Percentiles rank a stretch among this genome's conserved stretches.
Conservation (phyloP, 1,139 yeast genomes). For the Yamadazyma atlantica region DNA sequence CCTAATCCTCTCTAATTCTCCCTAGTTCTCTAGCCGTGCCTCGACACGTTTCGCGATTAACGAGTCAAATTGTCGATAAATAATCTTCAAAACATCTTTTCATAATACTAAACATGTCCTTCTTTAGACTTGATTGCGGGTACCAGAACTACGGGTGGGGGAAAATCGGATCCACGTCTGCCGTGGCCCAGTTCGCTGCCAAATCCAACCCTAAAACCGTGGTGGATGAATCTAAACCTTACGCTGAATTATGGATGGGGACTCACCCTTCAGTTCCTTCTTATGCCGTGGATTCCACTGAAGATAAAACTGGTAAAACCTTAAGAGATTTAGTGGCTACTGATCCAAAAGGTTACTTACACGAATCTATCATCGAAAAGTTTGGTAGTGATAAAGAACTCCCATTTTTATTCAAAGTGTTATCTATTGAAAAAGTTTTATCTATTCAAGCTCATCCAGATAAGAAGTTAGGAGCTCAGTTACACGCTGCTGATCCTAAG, state of each 20-base stretch:
- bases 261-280: conserved; percentile 94
- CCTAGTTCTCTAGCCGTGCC: too few species aligned
- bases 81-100: neutral
- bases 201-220: conserved; percentile 57
- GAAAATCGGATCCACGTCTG: conserved; percentile 76
- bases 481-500: conserved; percentile 81
- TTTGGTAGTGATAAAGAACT: conserved; percentile 71
- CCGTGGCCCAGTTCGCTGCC: conserved; percentile 86
- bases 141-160: conserved; percentile 85
- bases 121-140: conserved; percentile 53
- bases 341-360: conserved; percentile 62
- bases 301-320: conserved; percentile 35
- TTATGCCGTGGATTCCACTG: conserved; percentile 41
- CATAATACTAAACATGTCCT: conserved; percentile 11
- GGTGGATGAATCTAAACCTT: conserved; percentile 74
- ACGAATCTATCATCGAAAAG: conserved; percentile 55
- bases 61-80: neutral
- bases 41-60: conserved; percentile 1
- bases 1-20: too few species aligned
- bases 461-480: conserved; percentile 71
- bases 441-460: conserved; percentile 99
- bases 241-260: conserved; percentile 98
- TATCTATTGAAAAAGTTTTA: conserved; percentile 88
- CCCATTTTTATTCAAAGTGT: conserved; percentile 91
- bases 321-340: conserved; percentile 65